Evolutionary conservation across 2,329 filamentous ascomycete species (phyloP).

Genomic region (Pezicula rhizophila): DNA sequence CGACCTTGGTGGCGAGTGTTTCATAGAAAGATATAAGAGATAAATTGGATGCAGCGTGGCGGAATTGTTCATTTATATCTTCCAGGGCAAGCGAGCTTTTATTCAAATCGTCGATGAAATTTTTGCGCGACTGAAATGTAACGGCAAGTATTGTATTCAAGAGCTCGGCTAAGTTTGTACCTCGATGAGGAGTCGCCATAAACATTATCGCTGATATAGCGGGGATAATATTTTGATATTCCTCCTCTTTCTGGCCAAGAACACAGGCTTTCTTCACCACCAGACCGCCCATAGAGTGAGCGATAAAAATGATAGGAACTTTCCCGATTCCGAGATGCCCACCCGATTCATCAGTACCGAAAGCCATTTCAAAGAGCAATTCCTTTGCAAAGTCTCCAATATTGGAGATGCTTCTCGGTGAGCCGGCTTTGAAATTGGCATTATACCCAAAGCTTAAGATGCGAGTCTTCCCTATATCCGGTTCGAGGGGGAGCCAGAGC

Average conservation of each 20-base stretch:
- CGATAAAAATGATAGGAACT: slow-evolving; percentile 35
- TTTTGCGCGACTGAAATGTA: slow-evolving; percentile 15
- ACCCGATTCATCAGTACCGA: slow-evolving; percentile 8
- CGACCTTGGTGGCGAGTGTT: slow-evolving; percentile 27
- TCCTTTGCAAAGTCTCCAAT: slow-evolving; percentile 7
- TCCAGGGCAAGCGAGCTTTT: slow-evolving; percentile 29
- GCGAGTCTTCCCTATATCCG: no score
- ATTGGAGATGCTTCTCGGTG: no score
- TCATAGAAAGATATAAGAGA: slow-evolving; percentile 41
- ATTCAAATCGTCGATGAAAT: slow-evolving; percentile 34
- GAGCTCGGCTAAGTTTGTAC: neutral
- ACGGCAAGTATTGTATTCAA: neutral
- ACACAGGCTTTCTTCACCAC: slow-evolving; percentile 21
- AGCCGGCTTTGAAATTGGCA: no score
- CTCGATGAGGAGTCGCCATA: neutral
- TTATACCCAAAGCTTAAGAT: no score
- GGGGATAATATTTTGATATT: neutral
- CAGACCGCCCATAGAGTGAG: slow-evolving; percentile 39
- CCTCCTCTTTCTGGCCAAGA: neutral
- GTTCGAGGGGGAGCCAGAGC: no score
- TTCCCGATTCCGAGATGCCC: slow-evolving; percentile 13
- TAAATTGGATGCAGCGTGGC: slow-evolving; percentile 30
- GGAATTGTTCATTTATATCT: slow-evolving; percentile 38
- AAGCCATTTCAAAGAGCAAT: slow-evolving; percentile 10
- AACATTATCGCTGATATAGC: neutral